phyloP scores from a whole-genome alignment of 139 green algal genomes.

The Zygnema cylindricum region DNA sequence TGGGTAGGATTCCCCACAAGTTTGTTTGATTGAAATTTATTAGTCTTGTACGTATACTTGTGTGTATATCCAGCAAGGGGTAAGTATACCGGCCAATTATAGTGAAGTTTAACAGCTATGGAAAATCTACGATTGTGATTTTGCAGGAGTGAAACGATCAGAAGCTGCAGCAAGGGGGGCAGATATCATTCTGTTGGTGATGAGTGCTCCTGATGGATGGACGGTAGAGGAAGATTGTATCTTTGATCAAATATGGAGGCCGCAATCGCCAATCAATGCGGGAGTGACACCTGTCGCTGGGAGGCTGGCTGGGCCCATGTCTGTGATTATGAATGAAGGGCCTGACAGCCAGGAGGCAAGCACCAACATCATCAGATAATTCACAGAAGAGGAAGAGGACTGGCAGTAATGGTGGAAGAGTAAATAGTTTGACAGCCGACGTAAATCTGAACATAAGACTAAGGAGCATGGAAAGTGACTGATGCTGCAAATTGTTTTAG shows the following conservation, averaged over 20 bases:
- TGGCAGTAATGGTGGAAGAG: background rate
- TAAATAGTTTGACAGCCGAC: background rate
- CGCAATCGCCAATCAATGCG: background rate
- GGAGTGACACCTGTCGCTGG: background rate
- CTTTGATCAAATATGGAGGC: conserved; percentile 34
- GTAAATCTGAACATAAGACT: too few species aligned
- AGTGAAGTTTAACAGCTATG: too few species aligned
- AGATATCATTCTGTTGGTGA: conserved; percentile 88
- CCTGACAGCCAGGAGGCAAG: background rate
- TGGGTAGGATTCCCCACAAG: too few species aligned
- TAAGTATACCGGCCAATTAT: too few species aligned
- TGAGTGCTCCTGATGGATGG: conserved; percentile 81
- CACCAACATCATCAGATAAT: too few species aligned
- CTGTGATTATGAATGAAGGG: background rate
- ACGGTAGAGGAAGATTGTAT: conserved; percentile 72
- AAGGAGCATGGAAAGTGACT: too few species aligned
- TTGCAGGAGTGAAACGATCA: conserved; percentile 56
- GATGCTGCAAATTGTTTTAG: too few species aligned
- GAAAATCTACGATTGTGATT: too few species aligned
- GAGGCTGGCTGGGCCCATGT: background rate
- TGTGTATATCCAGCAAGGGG: too few species aligned
- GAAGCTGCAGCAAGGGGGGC: conserved; percentile 70
- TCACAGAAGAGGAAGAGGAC: too few species aligned
- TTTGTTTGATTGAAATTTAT: too few species aligned
- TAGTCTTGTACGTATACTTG: too few species aligned